A percentile compares a stretch with the other conserved stretches of the same genome.
Evolutionary conservation across 805 yeast genomes (phyloP).

Genomic region (Teunomyces gatunensis): DNA sequence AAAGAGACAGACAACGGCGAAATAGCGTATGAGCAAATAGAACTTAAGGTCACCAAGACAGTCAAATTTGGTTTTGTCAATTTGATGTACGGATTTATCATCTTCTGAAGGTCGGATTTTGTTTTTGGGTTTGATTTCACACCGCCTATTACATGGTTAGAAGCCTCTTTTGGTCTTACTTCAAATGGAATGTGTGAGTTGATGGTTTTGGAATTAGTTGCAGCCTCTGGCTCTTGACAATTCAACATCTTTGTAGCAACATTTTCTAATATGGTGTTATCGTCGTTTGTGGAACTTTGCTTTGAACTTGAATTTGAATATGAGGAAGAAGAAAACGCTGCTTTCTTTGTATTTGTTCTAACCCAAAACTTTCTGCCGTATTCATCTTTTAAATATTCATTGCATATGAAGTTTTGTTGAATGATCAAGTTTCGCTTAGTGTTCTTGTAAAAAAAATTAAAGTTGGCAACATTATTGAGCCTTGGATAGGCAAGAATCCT

Average conservation of each 20-base stretch:
- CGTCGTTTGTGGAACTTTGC: not conserved
- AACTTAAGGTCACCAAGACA: slow-evolving; percentile 81
- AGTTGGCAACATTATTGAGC: slow-evolving; percentile 15
- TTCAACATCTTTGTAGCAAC: slow-evolving; percentile 45
- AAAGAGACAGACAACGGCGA: slow-evolving; percentile 82
- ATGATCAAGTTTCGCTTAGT: slow-evolving; percentile 26
- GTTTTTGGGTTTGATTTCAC: slow-evolving; percentile 3
- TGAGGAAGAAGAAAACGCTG: not conserved
- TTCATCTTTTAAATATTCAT: slow-evolving; percentile 19
- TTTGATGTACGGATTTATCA: slow-evolving; percentile 65
- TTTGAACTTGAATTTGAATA: not conserved
- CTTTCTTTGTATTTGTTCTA: not conserved
- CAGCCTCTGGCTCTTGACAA: slow-evolving; percentile 41
- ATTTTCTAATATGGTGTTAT: slow-evolving; percentile 24
- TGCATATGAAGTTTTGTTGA: slow-evolving; percentile 35
- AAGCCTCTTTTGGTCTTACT: slow-evolving; percentile 42
- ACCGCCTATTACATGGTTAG: not conserved
- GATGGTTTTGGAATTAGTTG: slow-evolving; percentile 17
- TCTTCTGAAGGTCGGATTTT: slow-evolving; percentile 29
- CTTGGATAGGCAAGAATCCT: slow-evolving; percentile 16
- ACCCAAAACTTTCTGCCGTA: not conserved
- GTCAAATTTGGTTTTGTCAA: slow-evolving; percentile 91
- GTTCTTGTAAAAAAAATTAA: slow-evolving; percentile 38
- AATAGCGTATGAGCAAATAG: slow-evolving; percentile 90
- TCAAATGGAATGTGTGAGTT: slow-evolving; percentile 51